Percentiles rank a stretch among this genome's conserved stretches.
These are phyloP conservation scores for Ophiostoma australiae DNA, from an alignment of 2,329 filamentous ascomycete species.

Conservation along the genomic window DNA sequence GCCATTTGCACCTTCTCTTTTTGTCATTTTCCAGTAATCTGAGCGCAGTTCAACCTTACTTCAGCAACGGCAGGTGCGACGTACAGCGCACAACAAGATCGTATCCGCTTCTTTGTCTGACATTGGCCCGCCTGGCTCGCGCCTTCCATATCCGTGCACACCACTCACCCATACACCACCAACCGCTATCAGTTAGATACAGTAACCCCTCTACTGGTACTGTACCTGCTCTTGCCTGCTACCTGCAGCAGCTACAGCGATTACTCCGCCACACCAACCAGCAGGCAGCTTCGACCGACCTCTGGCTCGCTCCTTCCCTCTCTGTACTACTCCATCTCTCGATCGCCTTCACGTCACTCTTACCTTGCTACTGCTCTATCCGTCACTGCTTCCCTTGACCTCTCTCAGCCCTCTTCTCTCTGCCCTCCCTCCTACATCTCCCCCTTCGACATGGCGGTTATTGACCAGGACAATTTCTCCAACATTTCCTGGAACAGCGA, in stretches of 20 bases:
- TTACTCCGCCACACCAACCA: conserved; percentile 18
- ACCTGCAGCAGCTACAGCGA: conserved; percentile 18
- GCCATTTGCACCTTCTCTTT: not conserved
- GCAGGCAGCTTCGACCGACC: conserved; percentile 3
- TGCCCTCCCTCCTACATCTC: not conserved
- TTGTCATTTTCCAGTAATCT: not conserved
- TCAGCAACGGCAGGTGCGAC: not conserved
- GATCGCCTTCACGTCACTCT: conserved; percentile 15
- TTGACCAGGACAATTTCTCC: conserved; percentile 68
- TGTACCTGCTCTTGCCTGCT: too few species aligned
- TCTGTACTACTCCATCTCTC: conserved; percentile 1
- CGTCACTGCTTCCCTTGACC: not conserved
- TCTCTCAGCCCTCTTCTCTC: not conserved
- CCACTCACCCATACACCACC: not conserved
- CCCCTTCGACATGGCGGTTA: conserved; percentile 40
- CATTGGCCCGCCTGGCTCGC: not conserved
- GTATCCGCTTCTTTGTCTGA: not conserved
- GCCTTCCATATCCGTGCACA: conserved; percentile 8
- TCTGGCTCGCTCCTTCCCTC: conserved; percentile 12
- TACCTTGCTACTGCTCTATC: conserved; percentile 12
- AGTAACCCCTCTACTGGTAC: conserved; percentile 13
- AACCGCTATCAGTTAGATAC: not conserved
- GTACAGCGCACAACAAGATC: not conserved
- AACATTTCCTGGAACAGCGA: conserved; percentile 74
- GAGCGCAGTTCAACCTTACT: not conserved